These are phyloP conservation scores for Thalassiosira exigua DNA, from an alignment of 352 stramenopile genomes.

Conservation along the genomic window DNA sequence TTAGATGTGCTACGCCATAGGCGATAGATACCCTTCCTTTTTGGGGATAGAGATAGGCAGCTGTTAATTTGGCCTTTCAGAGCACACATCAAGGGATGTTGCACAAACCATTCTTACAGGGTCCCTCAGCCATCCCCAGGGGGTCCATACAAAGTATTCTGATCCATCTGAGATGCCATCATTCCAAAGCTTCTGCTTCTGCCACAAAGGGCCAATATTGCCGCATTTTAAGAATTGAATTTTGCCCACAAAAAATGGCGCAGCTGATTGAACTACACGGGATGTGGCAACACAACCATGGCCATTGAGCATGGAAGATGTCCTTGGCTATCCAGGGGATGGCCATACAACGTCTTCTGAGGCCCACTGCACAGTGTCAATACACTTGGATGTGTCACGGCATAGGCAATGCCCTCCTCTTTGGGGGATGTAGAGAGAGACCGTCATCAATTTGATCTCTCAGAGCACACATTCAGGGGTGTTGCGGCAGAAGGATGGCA, in stretches of 20 bases:
- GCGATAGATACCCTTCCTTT: not conserved
- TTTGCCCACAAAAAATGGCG: not conserved
- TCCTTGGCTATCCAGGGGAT: not conserved
- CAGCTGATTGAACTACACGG: not conserved
- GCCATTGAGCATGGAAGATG: not conserved
- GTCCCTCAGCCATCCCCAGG: not conserved
- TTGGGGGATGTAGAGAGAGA: not conserved
- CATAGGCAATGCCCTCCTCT: not conserved
- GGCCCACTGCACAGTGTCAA: not conserved
- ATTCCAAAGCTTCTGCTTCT: not conserved
- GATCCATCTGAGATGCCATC: not conserved
- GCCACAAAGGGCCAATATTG: too few species aligned
- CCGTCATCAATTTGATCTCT: not conserved
- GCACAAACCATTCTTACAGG: not conserved
- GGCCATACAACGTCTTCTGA: not conserved
- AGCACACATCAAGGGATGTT: not conserved
- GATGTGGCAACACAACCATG: not conserved
- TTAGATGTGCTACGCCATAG: not conserved
- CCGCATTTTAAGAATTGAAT: too few species aligned
- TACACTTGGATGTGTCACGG: not conserved
- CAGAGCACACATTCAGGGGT: too few species aligned
- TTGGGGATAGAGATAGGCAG: not conserved
- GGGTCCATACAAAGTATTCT: slow-evolving; percentile 3
- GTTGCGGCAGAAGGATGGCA: too few species aligned
- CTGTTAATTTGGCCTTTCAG: not conserved